Percentiles rank a stretch among this genome's conserved stretches.
These are phyloP conservation scores for Beauveria varroae DNA, from an alignment of 2,329 filamentous ascomycete species.

Conservation along the genomic window DNA sequence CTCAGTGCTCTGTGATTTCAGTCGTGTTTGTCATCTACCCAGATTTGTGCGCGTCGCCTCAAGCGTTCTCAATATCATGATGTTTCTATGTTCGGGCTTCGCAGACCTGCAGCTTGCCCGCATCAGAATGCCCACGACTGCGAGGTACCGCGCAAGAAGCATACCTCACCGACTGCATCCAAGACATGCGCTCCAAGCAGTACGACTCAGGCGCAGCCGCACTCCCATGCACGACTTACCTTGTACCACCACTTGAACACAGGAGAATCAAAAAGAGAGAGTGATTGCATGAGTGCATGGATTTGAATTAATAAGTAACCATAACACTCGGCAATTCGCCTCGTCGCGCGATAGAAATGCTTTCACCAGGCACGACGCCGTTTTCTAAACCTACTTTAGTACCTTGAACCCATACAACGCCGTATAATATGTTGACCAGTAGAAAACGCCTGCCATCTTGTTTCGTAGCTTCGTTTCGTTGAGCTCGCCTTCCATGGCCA, in stretches of 20 bases:
- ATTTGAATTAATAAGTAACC: neutral
- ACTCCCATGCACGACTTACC: neutral
- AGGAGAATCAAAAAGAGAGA: neutral
- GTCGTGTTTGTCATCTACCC: neutral
- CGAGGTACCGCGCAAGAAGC: neutral
- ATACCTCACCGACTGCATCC: neutral
- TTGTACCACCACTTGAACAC: neutral
- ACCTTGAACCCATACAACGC: slow-evolving; percentile 1
- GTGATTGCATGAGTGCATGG: neutral
- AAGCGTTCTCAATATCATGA: neutral
- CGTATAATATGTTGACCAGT: neutral
- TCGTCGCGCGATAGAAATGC: neutral
- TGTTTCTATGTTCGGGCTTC: too few species aligned
- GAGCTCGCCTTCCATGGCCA: neutral
- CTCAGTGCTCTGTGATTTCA: neutral
- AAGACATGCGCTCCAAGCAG: neutral
- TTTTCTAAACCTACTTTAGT: neutral
- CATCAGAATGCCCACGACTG: neutral
- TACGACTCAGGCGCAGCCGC: neutral
- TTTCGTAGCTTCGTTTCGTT: neutral
- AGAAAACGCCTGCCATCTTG: neutral
- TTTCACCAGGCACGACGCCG: neutral
- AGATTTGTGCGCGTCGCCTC: neutral
- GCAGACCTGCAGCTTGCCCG: neutral
- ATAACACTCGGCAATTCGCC: neutral